Base-by-base conservation (phyloP, 2,329 filamentous ascomycete genomes). In the Fusarium pseudonygamai region DNA sequence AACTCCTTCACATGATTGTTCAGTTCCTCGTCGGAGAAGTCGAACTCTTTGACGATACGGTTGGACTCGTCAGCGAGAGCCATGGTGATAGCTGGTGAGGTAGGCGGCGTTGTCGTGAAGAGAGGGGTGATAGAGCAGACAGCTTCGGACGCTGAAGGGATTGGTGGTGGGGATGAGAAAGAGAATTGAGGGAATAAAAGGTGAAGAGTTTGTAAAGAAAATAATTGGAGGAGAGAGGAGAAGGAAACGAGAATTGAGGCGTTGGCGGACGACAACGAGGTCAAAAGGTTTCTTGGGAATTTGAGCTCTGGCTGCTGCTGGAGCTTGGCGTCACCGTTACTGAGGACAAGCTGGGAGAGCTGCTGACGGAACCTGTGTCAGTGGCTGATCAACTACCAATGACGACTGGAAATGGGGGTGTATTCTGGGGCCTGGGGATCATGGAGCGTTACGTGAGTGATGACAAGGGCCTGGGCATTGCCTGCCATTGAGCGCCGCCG, bases 1-100 rank as follows among this genome's bases (percentile, higher is more conserved):
- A 97, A 99, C 82, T 97, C 95, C 73, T 90, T 86, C 70, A 97
- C 95, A 74, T 91, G 93, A 78, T 88, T 89, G 82, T 94, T 94
- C 79, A 98, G 88, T 83, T 95, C 89, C 60, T 91, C 89, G 77
- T 94, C 88, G 69, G 90, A 87, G 83, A 95, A 96, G 61, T 97
- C 93, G 84, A 98, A 98, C 82, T 96, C 90, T 77, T 89, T 89
- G 78, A 93, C 93, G 79, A 98, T 90, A 79, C 90, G 90, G 87
- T 91, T 91, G 67, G 95, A 94, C 84, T 96, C 93, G 71, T 91
- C 88, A 71, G 84, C 84, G 72, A 92, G 85, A 67, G 87, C 84
- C 90, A 93, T 93, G 75, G 85, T 86, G 83, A 87, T 85, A 63
- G 86, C 86, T 82, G 81, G 82, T 47, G 89, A 91, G 60, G 87